Evolutionary conservation across 306 rosid genomes (phyloP).

Genomic region (Prunus kanzakura): DNA sequence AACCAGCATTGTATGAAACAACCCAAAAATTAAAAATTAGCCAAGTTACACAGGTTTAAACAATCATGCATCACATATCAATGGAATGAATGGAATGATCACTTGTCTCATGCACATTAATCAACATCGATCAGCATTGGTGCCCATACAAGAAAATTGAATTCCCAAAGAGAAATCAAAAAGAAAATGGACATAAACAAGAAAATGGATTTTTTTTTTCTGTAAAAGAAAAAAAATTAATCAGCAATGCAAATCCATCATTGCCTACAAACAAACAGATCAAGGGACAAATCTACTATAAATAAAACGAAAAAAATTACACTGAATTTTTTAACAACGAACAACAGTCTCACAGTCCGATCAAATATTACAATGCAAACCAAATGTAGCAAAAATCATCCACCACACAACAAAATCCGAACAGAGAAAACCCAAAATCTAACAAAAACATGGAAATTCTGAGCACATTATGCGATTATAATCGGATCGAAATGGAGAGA

Average conservation of each 20-base stretch:
- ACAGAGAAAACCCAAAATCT: not conserved
- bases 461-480: conserved; percentile 1
- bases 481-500: not conserved
- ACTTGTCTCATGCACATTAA: not conserved
- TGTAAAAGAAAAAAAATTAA: not conserved
- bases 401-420: not conserved
- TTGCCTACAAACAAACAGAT: not conserved
- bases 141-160: not conserved
- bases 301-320: not conserved
- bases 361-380: not conserved
- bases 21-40: not conserved
- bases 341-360: not conserved
- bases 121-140: not conserved
- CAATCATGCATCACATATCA: not conserved
- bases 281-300: not conserved
- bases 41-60: not conserved
- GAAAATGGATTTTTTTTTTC: not conserved
- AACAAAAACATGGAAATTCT: not conserved
- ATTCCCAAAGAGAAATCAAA: not conserved
- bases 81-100: not conserved
- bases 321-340: not conserved
- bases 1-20: not conserved
- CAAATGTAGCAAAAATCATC: conserved; percentile 2
- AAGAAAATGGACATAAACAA: not conserved
- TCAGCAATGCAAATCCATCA: not conserved